Conservation (phyloP, 1,284 basidiomycete species). For the Trichosporon inkin region DNA sequence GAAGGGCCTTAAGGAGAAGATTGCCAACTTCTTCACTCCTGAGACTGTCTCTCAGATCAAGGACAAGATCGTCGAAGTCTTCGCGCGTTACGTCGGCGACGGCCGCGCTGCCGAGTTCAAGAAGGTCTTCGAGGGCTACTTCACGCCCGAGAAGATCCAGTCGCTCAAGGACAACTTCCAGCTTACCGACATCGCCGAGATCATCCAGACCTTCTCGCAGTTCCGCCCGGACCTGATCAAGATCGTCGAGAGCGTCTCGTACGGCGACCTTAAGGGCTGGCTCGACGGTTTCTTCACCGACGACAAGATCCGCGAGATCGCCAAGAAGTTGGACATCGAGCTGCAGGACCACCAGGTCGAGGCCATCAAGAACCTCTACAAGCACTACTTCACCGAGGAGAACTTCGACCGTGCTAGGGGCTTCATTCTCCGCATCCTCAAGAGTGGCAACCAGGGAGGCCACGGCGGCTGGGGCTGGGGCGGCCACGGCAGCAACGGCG, state of each 20-base stretch:
- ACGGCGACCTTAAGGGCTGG: neutral
- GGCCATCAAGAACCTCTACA: neutral
- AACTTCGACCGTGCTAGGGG: neutral
- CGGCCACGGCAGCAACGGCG: no score
- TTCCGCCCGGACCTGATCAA: conserved; percentile 4
- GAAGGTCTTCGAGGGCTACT: conserved; percentile 8
- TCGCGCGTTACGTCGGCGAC: neutral
- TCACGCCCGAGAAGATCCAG: conserved; percentile 3
- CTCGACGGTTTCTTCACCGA: neutral
- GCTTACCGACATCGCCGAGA: conserved; percentile 3
- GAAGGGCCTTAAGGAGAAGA: neutral
- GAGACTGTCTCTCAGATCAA: neutral
- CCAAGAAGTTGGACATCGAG: neutral
- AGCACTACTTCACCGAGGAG: conserved; percentile 4
- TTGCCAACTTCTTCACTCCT: neutral
- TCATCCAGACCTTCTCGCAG: neutral
- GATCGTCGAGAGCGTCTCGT: neutral
- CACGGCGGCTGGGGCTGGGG: no score
- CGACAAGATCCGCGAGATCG: neutral
- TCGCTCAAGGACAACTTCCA: neutral
- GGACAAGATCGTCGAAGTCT: neutral
- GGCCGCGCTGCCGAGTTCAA: conserved; percentile 1
- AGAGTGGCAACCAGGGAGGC: neutral
- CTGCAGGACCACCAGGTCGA: neutral
- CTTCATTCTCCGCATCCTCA: neutral